Evolutionary conservation across 345 rosid genomes (phyloP).

Genomic region (Rhodomyrtus tomentosa): DNA sequence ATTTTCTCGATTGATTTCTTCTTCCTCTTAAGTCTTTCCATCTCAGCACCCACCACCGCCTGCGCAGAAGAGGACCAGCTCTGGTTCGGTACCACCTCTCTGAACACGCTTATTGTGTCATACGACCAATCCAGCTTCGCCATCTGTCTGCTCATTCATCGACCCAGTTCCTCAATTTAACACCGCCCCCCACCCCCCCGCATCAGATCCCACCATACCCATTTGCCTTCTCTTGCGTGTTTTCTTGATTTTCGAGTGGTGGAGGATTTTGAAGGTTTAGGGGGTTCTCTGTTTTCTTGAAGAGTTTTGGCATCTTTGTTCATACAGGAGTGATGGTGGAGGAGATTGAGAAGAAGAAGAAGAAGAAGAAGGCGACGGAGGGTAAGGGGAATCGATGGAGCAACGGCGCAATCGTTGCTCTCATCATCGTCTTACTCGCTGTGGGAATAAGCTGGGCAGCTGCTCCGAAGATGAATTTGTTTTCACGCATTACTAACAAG

Average conservation of each 20-base stretch:
- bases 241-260: neutral
- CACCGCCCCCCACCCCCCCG: no score
- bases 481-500: constrained; percentile 6
- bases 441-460: constrained; percentile 3
- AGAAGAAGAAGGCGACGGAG: constrained; percentile 7
- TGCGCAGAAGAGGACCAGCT: neutral
- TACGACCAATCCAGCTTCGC: neutral
- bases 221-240: neutral
- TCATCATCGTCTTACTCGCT: neutral
- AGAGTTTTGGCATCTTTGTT: neutral
- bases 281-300: neutral
- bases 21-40: neutral
- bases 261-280: neutral
- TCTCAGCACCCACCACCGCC: neutral
- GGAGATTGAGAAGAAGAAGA: constrained; percentile 6
- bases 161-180: neutral
- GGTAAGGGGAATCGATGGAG: neutral
- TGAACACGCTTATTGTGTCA: neutral
- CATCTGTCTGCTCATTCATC: neutral
- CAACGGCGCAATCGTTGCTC: neutral
- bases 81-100: neutral
- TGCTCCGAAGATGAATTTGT: constrained; percentile 14
- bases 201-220: neutral
- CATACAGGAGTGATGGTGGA: constrained; percentile 3
- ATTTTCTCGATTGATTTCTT: neutral